phyloP scores from a whole-genome alignment of 768 basidiomycete species.

The Termitomyces sp. region DNA sequence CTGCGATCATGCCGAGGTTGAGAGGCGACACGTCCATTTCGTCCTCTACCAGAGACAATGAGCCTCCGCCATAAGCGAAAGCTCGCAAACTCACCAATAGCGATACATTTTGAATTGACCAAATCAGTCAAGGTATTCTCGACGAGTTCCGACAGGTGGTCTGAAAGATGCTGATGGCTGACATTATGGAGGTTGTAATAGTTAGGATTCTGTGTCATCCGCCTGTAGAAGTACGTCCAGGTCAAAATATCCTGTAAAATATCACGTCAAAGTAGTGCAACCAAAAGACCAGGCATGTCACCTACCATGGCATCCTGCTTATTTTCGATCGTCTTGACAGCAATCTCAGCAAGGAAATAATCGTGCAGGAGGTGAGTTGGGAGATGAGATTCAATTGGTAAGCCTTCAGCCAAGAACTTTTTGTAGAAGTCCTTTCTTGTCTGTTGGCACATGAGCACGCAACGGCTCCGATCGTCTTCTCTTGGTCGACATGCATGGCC shows the following conservation, averaged over 20 bases:
- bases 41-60: conserved; percentile 48
- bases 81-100: conserved; percentile 55
- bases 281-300: background rate
- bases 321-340: conserved; percentile 98
- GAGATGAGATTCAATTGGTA: conserved; percentile 94
- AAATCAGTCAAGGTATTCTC: conserved; percentile 90
- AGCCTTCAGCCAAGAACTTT: conserved; percentile 95
- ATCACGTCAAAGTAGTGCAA: background rate
- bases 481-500: conserved; percentile 91
- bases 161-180: conserved; percentile 91
- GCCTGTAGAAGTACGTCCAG: conserved; percentile 97
- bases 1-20: conserved; percentile 98
- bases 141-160: conserved; percentile 93
- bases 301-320: conserved; percentile 93
- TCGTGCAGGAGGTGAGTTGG: conserved; percentile 90
- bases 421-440: conserved; percentile 99
- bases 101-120: conserved; percentile 91
- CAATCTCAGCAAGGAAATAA: conserved; percentile 97
- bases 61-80: background rate
- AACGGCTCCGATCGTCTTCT: conserved; percentile 86
- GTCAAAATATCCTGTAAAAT: conserved; percentile 80
- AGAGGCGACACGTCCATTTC: conserved; percentile 91
- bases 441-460: conserved; percentile 96
- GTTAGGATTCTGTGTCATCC: conserved; percentile 96
- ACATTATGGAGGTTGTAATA: conserved; percentile 95